phyloP scores from a whole-genome alignment of 1,284 basidiomycete genomes.

The Trametes hirsuta region DNA sequence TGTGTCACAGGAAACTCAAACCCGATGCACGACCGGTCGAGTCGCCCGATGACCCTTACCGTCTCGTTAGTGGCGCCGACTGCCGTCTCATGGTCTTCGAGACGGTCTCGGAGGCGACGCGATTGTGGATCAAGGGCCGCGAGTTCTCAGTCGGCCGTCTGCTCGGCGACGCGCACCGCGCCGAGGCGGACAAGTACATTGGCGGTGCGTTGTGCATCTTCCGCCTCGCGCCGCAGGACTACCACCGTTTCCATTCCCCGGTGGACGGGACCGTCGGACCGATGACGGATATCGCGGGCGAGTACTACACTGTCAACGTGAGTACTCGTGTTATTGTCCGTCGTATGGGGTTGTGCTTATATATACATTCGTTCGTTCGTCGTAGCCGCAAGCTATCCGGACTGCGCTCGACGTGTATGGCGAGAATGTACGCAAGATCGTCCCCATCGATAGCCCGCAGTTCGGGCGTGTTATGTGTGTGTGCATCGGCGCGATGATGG shows the following conservation, averaged over 20 bases:
- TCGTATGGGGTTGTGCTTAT: slow-evolving; percentile 11
- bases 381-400: slow-evolving; percentile 79
- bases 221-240: slow-evolving; percentile 93
- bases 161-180: slow-evolving; percentile 79
- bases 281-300: slow-evolving; percentile 81
- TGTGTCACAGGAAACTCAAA: slow-evolving; percentile 78
- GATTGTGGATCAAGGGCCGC: slow-evolving; percentile 96
- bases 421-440: slow-evolving; percentile 90
- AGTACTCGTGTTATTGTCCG: slow-evolving; percentile 30
- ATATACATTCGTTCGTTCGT: background rate
- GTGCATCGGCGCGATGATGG: slow-evolving; percentile 94
- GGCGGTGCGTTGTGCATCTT: slow-evolving; percentile 87
- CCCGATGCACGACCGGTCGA: slow-evolving; percentile 81
- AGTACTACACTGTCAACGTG: slow-evolving; percentile 93
- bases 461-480: slow-evolving; percentile 91
- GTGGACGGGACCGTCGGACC: slow-evolving; percentile 84
- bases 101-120: slow-evolving; percentile 82
- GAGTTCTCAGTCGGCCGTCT: slow-evolving; percentile 85
- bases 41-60: slow-evolving; percentile 69
- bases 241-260: slow-evolving; percentile 95
- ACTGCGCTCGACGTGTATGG: slow-evolving; percentile 91
- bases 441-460: slow-evolving; percentile 83
- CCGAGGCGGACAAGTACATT: slow-evolving; percentile 68
- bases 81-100: slow-evolving; percentile 95
- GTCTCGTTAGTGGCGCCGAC: slow-evolving; percentile 89